These are phyloP conservation scores for Rosellinia necatrix DNA, from an alignment of 2,329 filamentous ascomycete species.

Conservation along the genomic window DNA sequence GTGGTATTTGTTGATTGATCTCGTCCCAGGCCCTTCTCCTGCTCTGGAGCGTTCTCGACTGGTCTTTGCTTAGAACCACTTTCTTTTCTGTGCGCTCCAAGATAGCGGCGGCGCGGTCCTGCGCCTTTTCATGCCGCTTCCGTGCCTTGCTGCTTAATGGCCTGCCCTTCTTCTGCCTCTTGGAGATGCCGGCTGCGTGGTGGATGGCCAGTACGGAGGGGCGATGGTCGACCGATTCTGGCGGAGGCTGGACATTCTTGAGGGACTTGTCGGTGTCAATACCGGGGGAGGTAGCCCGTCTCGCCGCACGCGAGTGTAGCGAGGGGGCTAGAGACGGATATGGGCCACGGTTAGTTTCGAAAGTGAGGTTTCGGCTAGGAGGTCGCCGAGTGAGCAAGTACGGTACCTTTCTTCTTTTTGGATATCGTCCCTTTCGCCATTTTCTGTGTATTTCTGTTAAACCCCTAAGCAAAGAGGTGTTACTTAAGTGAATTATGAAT, in stretches of 20 bases:
- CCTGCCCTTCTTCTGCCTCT: slow-evolving; percentile 64
- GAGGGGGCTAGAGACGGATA: slow-evolving; percentile 56
- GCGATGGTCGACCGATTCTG: slow-evolving; percentile 53
- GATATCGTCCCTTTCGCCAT: slow-evolving; percentile 44
- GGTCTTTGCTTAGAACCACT: slow-evolving; percentile 58
- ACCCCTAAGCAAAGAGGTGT: too few relatives aligned
- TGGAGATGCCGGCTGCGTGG: slow-evolving; percentile 67
- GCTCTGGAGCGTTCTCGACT: slow-evolving; percentile 52
- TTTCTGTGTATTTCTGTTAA: slow-evolving; percentile 7
- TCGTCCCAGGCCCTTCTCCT: slow-evolving; percentile 63
- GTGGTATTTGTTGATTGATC: slow-evolving; percentile 52
- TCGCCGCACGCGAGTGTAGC: slow-evolving; percentile 73
- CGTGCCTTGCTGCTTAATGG: slow-evolving; percentile 62
- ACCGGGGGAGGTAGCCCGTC: slow-evolving; percentile 71
- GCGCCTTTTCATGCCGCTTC: slow-evolving; percentile 59
- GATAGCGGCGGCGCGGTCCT: slow-evolving; percentile 64
- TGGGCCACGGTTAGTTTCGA: slow-evolving; percentile 1
- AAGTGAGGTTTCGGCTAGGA: background rate
- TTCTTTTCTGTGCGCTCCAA: slow-evolving; percentile 63
- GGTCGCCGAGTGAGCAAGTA: slow-evolving; percentile 17
- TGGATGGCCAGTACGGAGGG: slow-evolving; percentile 73
- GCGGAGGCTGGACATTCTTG: slow-evolving; percentile 60
- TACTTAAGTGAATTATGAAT: too few relatives aligned
- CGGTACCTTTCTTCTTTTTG: slow-evolving; percentile 41
- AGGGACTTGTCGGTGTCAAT: slow-evolving; percentile 75